phyloP scores from a whole-genome alignment of 805 yeast genomes.

The Saturnispora diversa region DNA sequence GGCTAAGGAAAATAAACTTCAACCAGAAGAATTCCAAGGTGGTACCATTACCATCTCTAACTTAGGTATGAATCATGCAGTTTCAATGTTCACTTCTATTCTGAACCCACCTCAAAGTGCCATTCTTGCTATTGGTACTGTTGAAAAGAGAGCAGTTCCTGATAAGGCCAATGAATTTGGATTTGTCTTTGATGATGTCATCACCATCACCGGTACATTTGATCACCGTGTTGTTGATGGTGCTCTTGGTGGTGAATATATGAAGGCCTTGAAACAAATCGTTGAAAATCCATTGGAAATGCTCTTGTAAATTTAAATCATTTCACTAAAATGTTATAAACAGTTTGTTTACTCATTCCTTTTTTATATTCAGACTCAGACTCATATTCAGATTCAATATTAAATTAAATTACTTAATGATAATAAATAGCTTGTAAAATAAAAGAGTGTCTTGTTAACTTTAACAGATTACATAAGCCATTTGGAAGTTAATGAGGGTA shows the following conservation, averaged over 20 bases:
- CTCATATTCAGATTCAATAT: no score
- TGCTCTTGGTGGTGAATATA: slow-evolving; percentile 95
- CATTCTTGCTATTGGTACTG: slow-evolving; percentile 90
- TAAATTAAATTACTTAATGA: no score
- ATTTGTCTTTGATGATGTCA: slow-evolving; percentile 82
- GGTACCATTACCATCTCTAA: slow-evolving; percentile 98
- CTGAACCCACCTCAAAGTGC: slow-evolving; percentile 97
- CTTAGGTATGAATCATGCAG: slow-evolving; percentile 98
- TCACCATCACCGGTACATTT: slow-evolving; percentile 90
- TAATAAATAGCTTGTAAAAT: no score
- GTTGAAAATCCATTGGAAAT: slow-evolving; percentile 95
- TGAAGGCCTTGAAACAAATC: slow-evolving; percentile 83
- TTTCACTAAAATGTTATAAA: no score
- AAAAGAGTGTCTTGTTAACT: no score
- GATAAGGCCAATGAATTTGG: slow-evolving; percentile 88
- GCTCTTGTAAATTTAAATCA: slow-evolving; percentile 48
- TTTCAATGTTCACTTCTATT: slow-evolving; percentile 86
- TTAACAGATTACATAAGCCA: no score
- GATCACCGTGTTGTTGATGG: slow-evolving; percentile 97
- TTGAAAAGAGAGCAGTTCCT: slow-evolving; percentile 86
- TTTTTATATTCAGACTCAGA: no score
- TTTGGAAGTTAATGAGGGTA: no score
- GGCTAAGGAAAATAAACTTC: slow-evolving; percentile 88
- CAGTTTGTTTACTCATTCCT: no score
- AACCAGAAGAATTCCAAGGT: slow-evolving; percentile 97